A percentile compares a stretch with the other conserved stretches of the same genome.
Conservation (phyloP, 1,284 basidiomycete species). For the Anthracocystis panici-leucophaei region DNA sequence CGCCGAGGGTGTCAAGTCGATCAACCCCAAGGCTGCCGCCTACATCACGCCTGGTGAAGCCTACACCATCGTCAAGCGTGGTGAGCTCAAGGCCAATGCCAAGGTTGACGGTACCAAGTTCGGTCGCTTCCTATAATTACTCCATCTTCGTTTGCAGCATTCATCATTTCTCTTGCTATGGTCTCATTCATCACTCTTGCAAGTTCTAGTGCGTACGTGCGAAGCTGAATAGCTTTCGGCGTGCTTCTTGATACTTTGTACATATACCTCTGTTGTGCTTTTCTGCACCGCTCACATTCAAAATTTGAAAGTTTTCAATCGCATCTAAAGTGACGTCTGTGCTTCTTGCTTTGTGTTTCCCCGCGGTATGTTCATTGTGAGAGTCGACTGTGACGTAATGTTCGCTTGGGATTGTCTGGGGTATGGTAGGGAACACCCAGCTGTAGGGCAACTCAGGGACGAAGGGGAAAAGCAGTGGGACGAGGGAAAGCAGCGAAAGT, state of each 20-base stretch:
- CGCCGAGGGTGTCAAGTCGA: slow-evolving; percentile 42
- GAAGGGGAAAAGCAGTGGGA: too few relatives aligned
- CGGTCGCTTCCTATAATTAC: slow-evolving; percentile 36
- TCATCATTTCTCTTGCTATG: slow-evolving; percentile 3
- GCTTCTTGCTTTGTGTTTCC: neutral
- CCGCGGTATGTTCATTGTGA: too few relatives aligned
- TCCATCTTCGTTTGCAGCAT: slow-evolving; percentile 21
- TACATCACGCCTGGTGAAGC: slow-evolving; percentile 66
- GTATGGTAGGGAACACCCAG: too few relatives aligned
- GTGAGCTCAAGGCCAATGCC: slow-evolving; percentile 52
- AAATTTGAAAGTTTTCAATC: slow-evolving; percentile 8
- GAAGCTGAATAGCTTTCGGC: neutral
- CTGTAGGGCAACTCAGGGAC: too few relatives aligned
- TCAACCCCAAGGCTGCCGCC: slow-evolving; percentile 49
- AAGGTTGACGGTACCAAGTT: slow-evolving; percentile 55
- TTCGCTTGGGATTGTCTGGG: too few relatives aligned
- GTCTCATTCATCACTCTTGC: slow-evolving; percentile 11
- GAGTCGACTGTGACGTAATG: too few relatives aligned
- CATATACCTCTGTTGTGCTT: slow-evolving; percentile 27
- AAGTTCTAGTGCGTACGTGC: slow-evolving; percentile 15
- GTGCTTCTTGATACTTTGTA: slow-evolving; percentile 26
- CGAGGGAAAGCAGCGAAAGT: too few relatives aligned
- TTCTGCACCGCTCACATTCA: slow-evolving; percentile 10
- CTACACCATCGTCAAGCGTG: slow-evolving; percentile 61
- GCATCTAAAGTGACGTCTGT: neutral